Base-by-base conservation (phyloP, 768 basidiomycete genomes). In the Kwoniella europaea region DNA sequence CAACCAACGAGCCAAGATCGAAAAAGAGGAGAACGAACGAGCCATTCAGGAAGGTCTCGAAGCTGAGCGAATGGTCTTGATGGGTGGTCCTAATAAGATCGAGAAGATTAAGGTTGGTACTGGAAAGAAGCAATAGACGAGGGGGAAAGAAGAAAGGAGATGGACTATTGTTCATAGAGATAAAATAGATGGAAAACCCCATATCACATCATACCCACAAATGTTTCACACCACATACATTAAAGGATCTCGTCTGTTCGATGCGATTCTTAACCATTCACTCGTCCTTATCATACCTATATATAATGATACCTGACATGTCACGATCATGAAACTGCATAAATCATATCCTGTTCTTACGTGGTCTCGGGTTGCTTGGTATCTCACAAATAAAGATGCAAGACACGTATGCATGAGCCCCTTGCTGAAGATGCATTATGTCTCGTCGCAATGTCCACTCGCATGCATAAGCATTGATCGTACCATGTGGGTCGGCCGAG, bases 31-130 rank as follows among this genome's bases (percentile, higher is more conserved):
- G 46, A 88, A 94, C 9, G 86, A 92, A 24, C 85, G 87, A 73
- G 93, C 92, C 1, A 95, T 91, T 86, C 91, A 92, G 84, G 96
- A 97, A 77, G 95, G 95, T 20, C 88, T 92, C 2, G 91, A 72
- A 44, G 82, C 82, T 4, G 82, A 83, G 72, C 60, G 78, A 43
- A 27, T 79, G 41, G 81, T 78, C 3, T 74, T 71, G 60, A 42
- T 71, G 18, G 81, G 81, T 13, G 66, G 75, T 13, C 67, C 67
- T 42, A 76, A 79, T 54, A 82, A 82, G 72, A 55, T 68, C 43
- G 67, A 68, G 61, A 46, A 68, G 61, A 68, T 67, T 57, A 67
- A 67, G 44, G 24, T 67, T 54, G 65, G 65, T 7, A 58, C 57
- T 58, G 65, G 65, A 16, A 67, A 67, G 65, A 67, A 56, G 41